A percentile compares a stretch with the other conserved stretches of the same genome.
Conservation (phyloP, 2,329 filamentous ascomycete genomes). For the Monilinia laxa region DNA sequence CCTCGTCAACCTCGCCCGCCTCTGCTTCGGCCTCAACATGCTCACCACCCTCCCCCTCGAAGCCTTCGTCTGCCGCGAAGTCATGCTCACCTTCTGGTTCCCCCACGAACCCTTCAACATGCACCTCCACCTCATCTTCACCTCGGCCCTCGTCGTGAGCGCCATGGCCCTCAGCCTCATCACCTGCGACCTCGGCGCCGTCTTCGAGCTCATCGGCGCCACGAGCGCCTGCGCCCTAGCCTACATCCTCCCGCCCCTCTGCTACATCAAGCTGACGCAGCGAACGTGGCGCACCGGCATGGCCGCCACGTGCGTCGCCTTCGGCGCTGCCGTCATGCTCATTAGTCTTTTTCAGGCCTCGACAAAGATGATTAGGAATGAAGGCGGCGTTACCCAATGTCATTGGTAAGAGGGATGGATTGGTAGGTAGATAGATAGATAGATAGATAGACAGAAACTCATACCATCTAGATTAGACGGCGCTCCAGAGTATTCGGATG, state of each 20-base stretch:
- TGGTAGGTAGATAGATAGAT: too few relatives aligned
- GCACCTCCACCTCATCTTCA: conserved; percentile 77
- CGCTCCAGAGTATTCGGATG: too few relatives aligned
- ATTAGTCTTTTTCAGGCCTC: conserved; percentile 76
- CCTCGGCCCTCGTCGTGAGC: conserved; percentile 73
- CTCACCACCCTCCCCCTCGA: conserved; percentile 94
- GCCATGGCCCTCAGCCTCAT: conserved; percentile 77
- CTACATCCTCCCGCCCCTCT: conserved; percentile 91
- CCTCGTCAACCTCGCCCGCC: conserved; percentile 89
- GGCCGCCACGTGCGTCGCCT: conserved; percentile 69
- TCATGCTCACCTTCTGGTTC: conserved; percentile 84
- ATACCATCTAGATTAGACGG: too few relatives aligned
- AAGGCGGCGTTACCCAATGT: conserved; percentile 36
- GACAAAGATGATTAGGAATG: conserved; percentile 56
- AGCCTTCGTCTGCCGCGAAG: conserved; percentile 95
- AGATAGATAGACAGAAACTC: too few relatives aligned
- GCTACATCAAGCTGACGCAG: conserved; percentile 89
- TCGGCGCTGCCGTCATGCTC: conserved; percentile 76
- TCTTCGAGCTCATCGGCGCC: conserved; percentile 94
- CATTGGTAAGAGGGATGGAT: conserved; percentile 21
- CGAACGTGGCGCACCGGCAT: conserved; percentile 71
- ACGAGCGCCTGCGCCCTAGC: conserved; percentile 92
- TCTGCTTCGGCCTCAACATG: conserved; percentile 99
- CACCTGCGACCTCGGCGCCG: conserved; percentile 89
- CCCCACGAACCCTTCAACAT: conserved; percentile 69